Conservation (phyloP, 495 filamentous ascomycete genomes). For the Xylaria castorea region DNA sequence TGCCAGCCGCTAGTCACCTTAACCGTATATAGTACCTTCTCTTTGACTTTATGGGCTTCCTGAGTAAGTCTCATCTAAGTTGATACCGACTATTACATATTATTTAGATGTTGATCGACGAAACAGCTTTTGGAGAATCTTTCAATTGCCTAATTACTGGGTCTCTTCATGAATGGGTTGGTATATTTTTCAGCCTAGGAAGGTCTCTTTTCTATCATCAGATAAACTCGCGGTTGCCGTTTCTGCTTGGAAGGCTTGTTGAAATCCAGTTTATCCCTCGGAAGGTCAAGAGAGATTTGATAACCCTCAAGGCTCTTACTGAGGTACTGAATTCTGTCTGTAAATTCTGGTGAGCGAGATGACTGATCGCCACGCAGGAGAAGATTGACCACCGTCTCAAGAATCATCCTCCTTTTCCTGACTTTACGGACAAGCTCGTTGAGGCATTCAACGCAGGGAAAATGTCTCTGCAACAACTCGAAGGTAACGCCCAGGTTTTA, state of each 20-base stretch:
- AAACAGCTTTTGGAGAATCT: slow-evolving; percentile 10
- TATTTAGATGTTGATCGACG: background rate
- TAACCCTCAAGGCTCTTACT: background rate
- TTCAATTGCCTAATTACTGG: slow-evolving; percentile 5
- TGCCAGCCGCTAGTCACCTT: background rate
- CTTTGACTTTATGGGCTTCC: slow-evolving; percentile 10
- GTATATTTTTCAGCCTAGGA: slow-evolving; percentile 1
- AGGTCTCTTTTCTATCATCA: slow-evolving; percentile 1
- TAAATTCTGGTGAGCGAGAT: background rate
- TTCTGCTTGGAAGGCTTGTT: background rate
- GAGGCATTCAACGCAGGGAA: slow-evolving; percentile 38
- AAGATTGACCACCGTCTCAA: slow-evolving; percentile 26
- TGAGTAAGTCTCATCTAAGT: slow-evolving; percentile 2
- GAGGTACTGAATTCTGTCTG: background rate
- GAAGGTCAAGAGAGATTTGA: background rate
- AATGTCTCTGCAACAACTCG: slow-evolving; percentile 40
- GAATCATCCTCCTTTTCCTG: slow-evolving; percentile 7
- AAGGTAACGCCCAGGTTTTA: slow-evolving; percentile 45
- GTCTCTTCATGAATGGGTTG: background rate
- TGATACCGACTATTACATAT: background rate
- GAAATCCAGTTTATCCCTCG: background rate
- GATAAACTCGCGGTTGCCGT: background rate
- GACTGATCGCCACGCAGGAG: background rate
- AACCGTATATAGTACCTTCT: background rate
- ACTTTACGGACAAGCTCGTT: slow-evolving; percentile 29